These are phyloP conservation scores for Sabuloglossum arenarium DNA, from an alignment of 495 filamentous ascomycete species.

Conservation along the genomic window DNA sequence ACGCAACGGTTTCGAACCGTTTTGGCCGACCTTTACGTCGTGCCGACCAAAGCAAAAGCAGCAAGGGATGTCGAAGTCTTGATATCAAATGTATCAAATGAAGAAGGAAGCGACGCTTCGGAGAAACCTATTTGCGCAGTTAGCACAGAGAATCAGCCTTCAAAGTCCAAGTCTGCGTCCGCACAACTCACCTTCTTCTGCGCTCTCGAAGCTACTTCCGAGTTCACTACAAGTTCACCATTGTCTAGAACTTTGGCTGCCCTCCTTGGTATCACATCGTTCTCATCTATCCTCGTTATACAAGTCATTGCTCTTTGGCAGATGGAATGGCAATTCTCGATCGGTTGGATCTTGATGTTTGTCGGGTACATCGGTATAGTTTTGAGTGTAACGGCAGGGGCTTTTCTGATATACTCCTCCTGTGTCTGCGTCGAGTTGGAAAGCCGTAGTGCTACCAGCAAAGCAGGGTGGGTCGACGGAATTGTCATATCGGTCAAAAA, in stretches of 20 bases:
- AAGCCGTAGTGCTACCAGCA: background rate
- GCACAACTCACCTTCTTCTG: background rate
- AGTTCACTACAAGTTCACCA: background rate
- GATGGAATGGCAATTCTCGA: background rate
- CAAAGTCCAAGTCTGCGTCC: background rate
- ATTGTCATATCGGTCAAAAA: constrained; percentile 1
- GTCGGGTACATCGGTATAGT: constrained; percentile 1
- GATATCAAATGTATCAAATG: background rate
- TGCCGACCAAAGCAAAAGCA: background rate
- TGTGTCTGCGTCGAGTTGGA: background rate
- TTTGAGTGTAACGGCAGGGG: background rate
- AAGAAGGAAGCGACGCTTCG: background rate
- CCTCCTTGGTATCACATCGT: background rate
- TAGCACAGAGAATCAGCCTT: background rate
- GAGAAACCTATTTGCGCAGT: background rate
- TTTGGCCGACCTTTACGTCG: background rate
- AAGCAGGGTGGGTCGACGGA: background rate
- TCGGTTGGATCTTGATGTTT: background rate
- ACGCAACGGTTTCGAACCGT: background rate
- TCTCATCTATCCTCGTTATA: background rate
- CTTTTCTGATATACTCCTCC: background rate
- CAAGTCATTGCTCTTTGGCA: constrained; percentile 1
- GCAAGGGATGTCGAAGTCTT: background rate
- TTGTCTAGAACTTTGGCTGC: background rate
- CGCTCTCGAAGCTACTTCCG: background rate